Base-by-base conservation (phyloP, 2,329 filamentous ascomycete genomes). In the Zymoseptoria brevis region DNA sequence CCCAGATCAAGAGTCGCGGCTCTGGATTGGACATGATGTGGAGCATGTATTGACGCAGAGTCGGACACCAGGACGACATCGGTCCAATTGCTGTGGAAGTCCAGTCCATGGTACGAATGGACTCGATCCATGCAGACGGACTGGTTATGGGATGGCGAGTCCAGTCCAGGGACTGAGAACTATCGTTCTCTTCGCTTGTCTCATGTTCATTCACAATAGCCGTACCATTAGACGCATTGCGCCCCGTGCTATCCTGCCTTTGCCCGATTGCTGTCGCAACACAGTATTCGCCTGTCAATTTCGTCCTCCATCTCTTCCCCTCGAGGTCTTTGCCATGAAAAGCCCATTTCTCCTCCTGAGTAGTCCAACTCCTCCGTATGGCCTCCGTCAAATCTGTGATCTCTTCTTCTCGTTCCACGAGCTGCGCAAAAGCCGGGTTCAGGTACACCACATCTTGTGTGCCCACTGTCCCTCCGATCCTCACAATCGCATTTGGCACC, bases 1-100 rank as follows among this genome's bases (percentile, higher is more conserved):
- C 74, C 72, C 66, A 71, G 5, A 72, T 56, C 3, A 73, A 29
- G 22, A 70, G 55, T 3, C 70, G 64, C 8, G 70, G 69, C 22
- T 69, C 60, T 1, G 70, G 69, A 53, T 72, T 69, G n/a, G 59
- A 59, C 66, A 67, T 71, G 16, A 71, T 68, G 9, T 61, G 57
- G 8, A 69, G 30, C 1, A 70, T 61, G 26, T 63, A 58, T 4
- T 63, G 53, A 3, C 70, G 64, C 22, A 73, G 59, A 2, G 59
- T 49, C 13, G 62, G 24, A 16, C 64, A 60, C 71, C 71, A 73
- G 1, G 50, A 50, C 1, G 62, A 30, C 58, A 73, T 71, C 1
- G 66, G 63, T 2, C 71, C 71, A 9, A 73, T 19, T 11, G 55
- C 41, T 1, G 69, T 72, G 7, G 64, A 57, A 4, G 63, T 55